Base-by-base conservation (phyloP, 2,329 filamentous ascomycete species). In the Lasiodiplodia hormozganensis region DNA sequence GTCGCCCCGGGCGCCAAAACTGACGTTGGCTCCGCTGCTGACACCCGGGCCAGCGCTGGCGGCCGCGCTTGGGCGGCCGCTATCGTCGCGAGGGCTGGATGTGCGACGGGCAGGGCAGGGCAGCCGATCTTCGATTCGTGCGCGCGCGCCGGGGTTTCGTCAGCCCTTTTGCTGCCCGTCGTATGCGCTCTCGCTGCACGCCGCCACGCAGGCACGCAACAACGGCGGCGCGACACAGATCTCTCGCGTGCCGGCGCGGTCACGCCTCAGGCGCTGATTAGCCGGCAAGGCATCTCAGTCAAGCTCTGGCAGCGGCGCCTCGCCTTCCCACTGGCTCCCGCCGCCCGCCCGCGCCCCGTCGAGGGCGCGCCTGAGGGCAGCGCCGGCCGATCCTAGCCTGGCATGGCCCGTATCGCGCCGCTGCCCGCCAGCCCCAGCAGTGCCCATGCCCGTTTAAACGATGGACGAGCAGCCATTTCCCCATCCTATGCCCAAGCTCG, bases 401-500 rank as follows among this genome's bases (percentile, higher is more conserved):
- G 40, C 49, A 23, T 25, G 47, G 58, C 58, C 58, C 58, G 58
- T 62, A 62, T 62, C 38, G 36, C 40, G 51, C 56, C 34, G 25
- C 38, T 31, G 28, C 51, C 34, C 47, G 43, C 62, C 21, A 52
- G 51, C 64, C 64, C 64, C 64, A 65, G 62, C 62, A 52, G 60
- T 31, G 34, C 43, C 60, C 60, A 64, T 68, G 36, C 58, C 67
- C 36, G 52, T 65, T 68, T 54, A 49, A 68, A 68, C 57, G 16
- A 68, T 68, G 40, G 58, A 62, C 58, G 14, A 62, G 58, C 60
- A 52, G 60, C 60, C 60, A 64, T 52, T 52, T 62, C 65, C 65
- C 65, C 65, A 67, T 67, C 53, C 36, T 36, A 36, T 57, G 65
- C 53, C 65, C 65, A 67, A 67, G 65, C 72, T 72, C 73, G 72